Evolutionary conservation across 1,139 yeast species (phyloP).

Genomic region (Casaregolazyma suthepensis): DNA sequence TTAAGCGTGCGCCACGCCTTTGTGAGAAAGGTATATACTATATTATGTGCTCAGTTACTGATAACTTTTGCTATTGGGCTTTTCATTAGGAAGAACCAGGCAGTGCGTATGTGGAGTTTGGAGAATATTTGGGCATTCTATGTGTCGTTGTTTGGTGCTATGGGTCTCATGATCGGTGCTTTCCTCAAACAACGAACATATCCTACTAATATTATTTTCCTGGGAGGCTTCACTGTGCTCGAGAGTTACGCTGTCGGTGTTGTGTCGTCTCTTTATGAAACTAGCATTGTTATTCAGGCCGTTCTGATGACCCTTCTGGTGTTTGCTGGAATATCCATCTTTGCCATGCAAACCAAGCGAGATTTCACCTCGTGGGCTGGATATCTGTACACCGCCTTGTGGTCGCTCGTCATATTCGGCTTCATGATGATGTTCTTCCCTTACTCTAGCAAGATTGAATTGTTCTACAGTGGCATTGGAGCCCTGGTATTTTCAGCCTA

Average conservation of each 20-base stretch:
- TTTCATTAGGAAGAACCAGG: constrained; percentile 43
- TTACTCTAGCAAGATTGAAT: constrained; percentile 47
- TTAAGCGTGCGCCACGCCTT: constrained; percentile 70
- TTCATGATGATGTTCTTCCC: constrained; percentile 66
- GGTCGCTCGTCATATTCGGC: constrained; percentile 70
- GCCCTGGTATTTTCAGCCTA: constrained; percentile 69
- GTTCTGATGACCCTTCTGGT: constrained; percentile 61
- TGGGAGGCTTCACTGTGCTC: constrained; percentile 62
- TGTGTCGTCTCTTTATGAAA: constrained; percentile 57
- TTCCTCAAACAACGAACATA: constrained; percentile 55
- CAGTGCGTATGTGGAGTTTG: constrained; percentile 53
- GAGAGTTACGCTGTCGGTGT: constrained; percentile 74
- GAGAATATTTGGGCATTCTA: constrained; percentile 56
- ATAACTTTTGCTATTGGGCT: constrained; percentile 57
- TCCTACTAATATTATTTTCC: constrained; percentile 53
- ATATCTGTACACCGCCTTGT: constrained; percentile 43
- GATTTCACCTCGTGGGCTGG: constrained; percentile 75
- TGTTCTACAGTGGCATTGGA: constrained; percentile 65
- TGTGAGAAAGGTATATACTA: constrained; percentile 70
- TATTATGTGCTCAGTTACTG: constrained; percentile 59
- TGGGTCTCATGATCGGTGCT: constrained; percentile 59
- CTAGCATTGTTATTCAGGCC: constrained; percentile 65
- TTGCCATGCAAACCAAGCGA: constrained; percentile 78
- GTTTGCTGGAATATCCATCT: constrained; percentile 66
- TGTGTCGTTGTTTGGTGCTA: constrained; percentile 51